Evolutionary conservation across 345 rosid species (phyloP).

Genomic region (Syzygium grande): DNA sequence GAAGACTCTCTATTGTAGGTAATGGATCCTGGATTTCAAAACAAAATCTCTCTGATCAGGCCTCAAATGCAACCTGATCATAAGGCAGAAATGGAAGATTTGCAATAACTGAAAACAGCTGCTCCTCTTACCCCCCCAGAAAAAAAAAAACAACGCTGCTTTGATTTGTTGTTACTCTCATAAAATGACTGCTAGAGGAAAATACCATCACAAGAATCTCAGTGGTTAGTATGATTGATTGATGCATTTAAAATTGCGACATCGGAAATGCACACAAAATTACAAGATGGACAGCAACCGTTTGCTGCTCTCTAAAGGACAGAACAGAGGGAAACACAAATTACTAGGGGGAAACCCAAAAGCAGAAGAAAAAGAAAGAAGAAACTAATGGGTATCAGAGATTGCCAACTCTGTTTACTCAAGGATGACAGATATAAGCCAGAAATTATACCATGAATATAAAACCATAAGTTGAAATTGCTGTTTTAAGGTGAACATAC

Average conservation of each 20-base stretch:
- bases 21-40: not conserved
- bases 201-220: not conserved
- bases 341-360: not conserved
- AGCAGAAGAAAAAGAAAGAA: not conserved
- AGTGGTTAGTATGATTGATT: not conserved
- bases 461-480: not conserved
- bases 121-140: not conserved
- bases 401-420: not conserved
- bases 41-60: not conserved
- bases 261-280: not conserved
- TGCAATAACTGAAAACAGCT: not conserved
- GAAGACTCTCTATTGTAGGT: not conserved
- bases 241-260: not conserved
- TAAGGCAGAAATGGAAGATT: not conserved
- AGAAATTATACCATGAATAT: not conserved
- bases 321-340: not conserved
- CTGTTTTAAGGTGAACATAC: conserved; percentile 19
- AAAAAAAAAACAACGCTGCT: not conserved
- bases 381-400: not conserved
- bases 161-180: not conserved
- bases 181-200: not conserved
- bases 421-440: not conserved
- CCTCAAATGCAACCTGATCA: not conserved
- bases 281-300: not conserved
- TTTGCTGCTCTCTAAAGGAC: not conserved